Evolutionary conservation across 495 filamentous ascomycete genomes (phyloP).

Genomic region (Aspergillus indologenus): DNA sequence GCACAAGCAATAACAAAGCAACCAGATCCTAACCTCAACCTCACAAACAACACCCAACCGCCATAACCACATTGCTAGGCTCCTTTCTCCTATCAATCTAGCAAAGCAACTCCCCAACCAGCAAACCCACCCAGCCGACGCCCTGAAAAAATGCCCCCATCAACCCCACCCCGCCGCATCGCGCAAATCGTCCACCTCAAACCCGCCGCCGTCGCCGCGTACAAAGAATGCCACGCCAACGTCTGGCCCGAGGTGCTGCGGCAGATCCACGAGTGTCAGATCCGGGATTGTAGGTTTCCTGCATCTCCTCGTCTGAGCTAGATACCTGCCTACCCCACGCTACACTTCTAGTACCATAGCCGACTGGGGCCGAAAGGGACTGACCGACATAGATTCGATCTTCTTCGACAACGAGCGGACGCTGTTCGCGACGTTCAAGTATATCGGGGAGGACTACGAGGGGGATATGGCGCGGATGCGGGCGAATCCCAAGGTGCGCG

Average conservation of each 20-base stretch:
- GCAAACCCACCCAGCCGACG: neutral
- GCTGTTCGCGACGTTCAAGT: conserved; percentile 72
- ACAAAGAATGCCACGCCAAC: conserved; percentile 67
- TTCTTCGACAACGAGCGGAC: conserved; percentile 62
- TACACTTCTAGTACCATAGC: neutral
- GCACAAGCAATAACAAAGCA: too few relatives aligned
- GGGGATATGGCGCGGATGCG: conserved; percentile 71
- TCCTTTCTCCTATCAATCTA: too few relatives aligned
- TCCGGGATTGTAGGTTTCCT: conserved; percentile 57
- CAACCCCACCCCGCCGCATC: conserved; percentile 40
- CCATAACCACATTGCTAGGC: too few relatives aligned
- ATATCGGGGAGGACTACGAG: conserved; percentile 64
- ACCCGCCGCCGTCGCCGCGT: conserved; percentile 57
- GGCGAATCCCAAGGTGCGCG: conserved; percentile 63
- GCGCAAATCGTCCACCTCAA: conserved; percentile 71
- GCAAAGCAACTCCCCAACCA: neutral
- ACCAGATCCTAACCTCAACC: neutral
- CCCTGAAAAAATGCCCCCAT: conserved; percentile 25
- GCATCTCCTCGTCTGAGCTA: neutral
- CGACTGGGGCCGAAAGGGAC: neutral
- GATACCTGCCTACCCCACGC: neutral
- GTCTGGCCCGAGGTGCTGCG: conserved; percentile 73
- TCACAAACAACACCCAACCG: too few relatives aligned
- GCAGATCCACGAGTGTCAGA: conserved; percentile 70
- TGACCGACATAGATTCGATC: conserved; percentile 54